A percentile compares a stretch with the other conserved stretches of the same genome.
phyloP scores from a whole-genome alignment of 352 stramenopile genomes.

The Globisporangium canariense region DNA sequence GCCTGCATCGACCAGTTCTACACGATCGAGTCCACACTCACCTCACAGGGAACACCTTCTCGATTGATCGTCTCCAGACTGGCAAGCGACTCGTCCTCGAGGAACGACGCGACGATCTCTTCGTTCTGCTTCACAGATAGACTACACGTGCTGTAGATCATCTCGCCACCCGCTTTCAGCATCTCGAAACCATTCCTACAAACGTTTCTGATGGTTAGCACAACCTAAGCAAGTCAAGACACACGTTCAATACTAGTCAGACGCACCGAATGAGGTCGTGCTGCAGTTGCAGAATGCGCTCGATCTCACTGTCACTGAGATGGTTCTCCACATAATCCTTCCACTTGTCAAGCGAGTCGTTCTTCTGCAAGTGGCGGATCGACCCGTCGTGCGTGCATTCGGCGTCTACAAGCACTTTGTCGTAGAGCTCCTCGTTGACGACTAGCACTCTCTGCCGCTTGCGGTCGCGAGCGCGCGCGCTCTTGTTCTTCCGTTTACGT shows the following conservation, averaged over 20 bases:
- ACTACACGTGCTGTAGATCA: constrained; percentile 97
- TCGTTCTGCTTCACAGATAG: constrained; percentile 93
- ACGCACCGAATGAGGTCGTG: constrained; percentile 44
- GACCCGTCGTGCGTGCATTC: constrained; percentile 96
- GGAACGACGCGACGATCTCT: constrained; percentile 82
- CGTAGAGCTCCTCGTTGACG: constrained; percentile 57
- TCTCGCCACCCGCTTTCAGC: constrained; percentile 78
- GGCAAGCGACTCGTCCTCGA: constrained; percentile 44
- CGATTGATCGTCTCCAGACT: constrained; percentile 34
- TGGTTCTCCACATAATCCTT: constrained; percentile 71
- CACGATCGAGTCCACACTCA: constrained; percentile 12
- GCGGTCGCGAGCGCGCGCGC: constrained; percentile 47
- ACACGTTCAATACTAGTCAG: neutral
- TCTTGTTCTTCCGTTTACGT: constrained; percentile 93
- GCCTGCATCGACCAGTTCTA: no score
- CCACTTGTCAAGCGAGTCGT: constrained; percentile 68
- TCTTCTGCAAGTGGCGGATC: constrained; percentile 81
- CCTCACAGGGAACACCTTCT: constrained; percentile 47
- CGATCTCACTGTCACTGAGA: constrained; percentile 46
- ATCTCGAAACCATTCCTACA: constrained; percentile 82
- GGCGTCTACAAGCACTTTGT: constrained; percentile 94
- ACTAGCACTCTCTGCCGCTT: constrained; percentile 42
- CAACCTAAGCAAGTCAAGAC: no score
- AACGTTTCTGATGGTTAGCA: neutral
- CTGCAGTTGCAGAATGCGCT: constrained; percentile 64